Evolutionary conservation across 495 filamentous ascomycete genomes (phyloP).

Genomic region (Chaetomium fimeti): DNA sequence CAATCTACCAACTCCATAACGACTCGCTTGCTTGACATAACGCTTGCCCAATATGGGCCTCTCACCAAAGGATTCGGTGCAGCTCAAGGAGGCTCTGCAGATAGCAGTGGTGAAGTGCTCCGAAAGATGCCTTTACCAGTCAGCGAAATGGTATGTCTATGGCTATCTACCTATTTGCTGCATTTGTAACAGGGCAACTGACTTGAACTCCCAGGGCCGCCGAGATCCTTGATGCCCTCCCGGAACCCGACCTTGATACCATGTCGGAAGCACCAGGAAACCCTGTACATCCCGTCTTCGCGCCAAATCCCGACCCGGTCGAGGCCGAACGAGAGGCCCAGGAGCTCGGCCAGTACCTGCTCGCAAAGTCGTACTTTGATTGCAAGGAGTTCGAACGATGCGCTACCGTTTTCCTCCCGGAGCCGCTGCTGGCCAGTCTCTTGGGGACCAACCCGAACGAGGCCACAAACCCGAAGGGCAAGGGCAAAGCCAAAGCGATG

Average conservation of each 20-base stretch:
- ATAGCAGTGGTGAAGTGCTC: slow-evolving; percentile 85
- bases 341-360: slow-evolving; percentile 78
- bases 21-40: not conserved
- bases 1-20: not conserved
- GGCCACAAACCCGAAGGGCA: slow-evolving; percentile 54
- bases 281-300: slow-evolving; percentile 48
- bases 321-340: slow-evolving; percentile 77
- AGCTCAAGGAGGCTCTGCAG: slow-evolving; percentile 64
- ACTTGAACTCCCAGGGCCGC: slow-evolving; percentile 66
- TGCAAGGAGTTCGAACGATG: slow-evolving; percentile 95
- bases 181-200: not conserved
- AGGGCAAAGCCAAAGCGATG: slow-evolving; percentile 48
- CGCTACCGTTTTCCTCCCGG: slow-evolving; percentile 82
- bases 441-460: slow-evolving; percentile 50
- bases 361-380: slow-evolving; percentile 95
- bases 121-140: slow-evolving; percentile 93
- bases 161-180: not conserved
- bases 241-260: slow-evolving; percentile 42
- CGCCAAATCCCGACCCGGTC: slow-evolving; percentile 52
- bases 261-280: slow-evolving; percentile 35
- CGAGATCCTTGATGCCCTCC: slow-evolving; percentile 84
- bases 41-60: slow-evolving; percentile 36
- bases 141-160: slow-evolving; percentile 81
- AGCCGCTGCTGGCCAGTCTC: slow-evolving; percentile 63
- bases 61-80: slow-evolving; percentile 47